Evolutionary conservation across 225 moss, liverwort and hornwort species (phyloP).

Genomic region (Rhytidiadelphus loreus): DNA sequence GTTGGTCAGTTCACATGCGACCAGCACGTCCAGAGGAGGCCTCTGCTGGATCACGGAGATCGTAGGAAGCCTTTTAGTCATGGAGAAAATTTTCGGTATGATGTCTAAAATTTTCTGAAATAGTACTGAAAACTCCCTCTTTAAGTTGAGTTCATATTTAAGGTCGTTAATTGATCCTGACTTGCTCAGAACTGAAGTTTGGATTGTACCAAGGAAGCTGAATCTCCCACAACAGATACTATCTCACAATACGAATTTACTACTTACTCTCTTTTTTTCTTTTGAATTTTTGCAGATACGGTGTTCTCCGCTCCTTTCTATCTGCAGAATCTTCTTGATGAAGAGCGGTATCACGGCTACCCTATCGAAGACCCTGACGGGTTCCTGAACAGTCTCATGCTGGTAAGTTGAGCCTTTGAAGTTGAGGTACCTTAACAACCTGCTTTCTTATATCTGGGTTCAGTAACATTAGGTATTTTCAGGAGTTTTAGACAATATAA

Average conservation of each 20-base stretch:
- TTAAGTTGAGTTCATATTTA: neutral
- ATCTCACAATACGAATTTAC: neutral
- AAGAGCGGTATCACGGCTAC: conserved; percentile 78
- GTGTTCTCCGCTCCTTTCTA: conserved; percentile 94
- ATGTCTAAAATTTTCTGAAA: too few relatives aligned
- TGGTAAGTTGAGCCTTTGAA: conserved; percentile 40
- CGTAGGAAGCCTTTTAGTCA: neutral
- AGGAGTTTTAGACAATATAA: too few relatives aligned
- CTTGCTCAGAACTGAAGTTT: neutral
- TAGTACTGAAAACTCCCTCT: neutral
- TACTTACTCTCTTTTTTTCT: neutral
- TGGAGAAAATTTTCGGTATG: neutral
- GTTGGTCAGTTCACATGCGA: neutral
- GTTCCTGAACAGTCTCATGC: conserved; percentile 71
- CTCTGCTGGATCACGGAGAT: neutral
- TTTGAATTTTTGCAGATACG: conserved; percentile 35
- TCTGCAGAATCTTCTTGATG: conserved; percentile 85
- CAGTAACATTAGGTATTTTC: neutral
- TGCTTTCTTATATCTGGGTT: neutral
- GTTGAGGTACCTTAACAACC: neutral
- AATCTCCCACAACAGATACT: neutral
- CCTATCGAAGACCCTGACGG: conserved; percentile 73
- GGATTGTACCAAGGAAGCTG: neutral
- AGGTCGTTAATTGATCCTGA: neutral
- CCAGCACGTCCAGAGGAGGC: neutral